These are phyloP conservation scores for Chlorophyllum brunneum DNA, from an alignment of 768 basidiomycete species.

Conservation along the genomic window DNA sequence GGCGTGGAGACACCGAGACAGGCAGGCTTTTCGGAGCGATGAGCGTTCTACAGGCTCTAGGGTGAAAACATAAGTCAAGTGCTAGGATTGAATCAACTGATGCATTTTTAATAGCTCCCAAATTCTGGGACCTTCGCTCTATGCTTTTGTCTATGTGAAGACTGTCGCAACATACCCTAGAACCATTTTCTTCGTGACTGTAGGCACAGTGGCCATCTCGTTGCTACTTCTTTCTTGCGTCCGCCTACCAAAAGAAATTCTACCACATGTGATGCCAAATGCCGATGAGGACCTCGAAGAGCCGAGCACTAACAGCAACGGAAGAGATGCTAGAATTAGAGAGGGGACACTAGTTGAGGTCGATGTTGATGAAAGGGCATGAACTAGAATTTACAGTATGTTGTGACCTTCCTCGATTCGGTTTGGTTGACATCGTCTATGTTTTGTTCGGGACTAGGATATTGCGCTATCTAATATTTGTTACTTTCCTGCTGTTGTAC, in stretches of 20 bases:
- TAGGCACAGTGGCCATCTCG: conserved; percentile 34
- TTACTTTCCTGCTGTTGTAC: neutral
- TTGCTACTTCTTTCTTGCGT: conserved; percentile 46
- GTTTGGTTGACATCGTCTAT: neutral
- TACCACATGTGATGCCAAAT: neutral
- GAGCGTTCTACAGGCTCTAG: conserved; percentile 67
- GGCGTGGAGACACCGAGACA: conserved; percentile 53
- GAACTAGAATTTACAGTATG: neutral
- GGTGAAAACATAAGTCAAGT: conserved; percentile 29
- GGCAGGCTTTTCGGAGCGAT: conserved; percentile 81
- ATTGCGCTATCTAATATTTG: neutral
- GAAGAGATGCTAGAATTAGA: neutral
- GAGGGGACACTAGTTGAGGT: neutral
- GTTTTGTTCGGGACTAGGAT: neutral
- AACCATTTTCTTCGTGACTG: conserved; percentile 62
- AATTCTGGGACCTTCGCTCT: conserved; percentile 69
- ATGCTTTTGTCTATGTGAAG: conserved; percentile 64
- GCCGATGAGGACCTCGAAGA: neutral
- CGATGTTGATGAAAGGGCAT: neutral
- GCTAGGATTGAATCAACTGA: neutral
- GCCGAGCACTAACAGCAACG: neutral
- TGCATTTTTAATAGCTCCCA: conserved; percentile 42
- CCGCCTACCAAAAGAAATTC: conserved; percentile 28
- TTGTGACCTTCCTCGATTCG: neutral
- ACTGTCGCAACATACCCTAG: conserved; percentile 71